Base-by-base conservation (phyloP, 2,329 filamentous ascomycete species). In the Exophiala mesophila region DNA sequence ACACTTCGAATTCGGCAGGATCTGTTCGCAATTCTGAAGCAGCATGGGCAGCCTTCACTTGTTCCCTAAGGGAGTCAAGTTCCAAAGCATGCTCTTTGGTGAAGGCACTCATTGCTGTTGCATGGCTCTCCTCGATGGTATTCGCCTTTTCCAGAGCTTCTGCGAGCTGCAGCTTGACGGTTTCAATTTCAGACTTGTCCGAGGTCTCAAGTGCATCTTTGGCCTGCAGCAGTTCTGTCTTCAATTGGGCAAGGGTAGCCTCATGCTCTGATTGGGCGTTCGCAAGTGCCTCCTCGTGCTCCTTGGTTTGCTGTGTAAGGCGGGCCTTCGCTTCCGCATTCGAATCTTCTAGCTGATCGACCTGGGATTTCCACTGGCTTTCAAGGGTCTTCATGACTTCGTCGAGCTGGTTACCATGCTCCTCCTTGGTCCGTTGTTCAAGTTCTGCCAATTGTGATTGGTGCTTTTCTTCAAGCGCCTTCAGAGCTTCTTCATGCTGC, bases 351-450 rank as follows among this genome's bases (percentile, higher is more conserved):
- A 51, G 33, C 15, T 43, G 43, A 12, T 45, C 45, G 13, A 51
- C 44, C 48, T 55, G 35, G 36, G 45, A 32, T 39, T 53, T 38
- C 49, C 54, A 39, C 45, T 41, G 32, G 40, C 24, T 44, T 45
- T 57, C 54, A 17, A 49, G 33, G 2, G 52, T 50, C 9, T 50
- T 49, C 39, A 57, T 41, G 24, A 57, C 50, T 23, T 51, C 39
- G 24, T 57, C 52, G 16, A 58, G 42, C 33, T 51, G 48, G 6
- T 26, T 23, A 20, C 43, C 45, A 33, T 51, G 39, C 16, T 39
- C 45, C 16, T 44, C 39, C 37, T 51, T 51, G 35, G 41, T 18
- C 28, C 37, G 53, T 26, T 13, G 45, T 36, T 38, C 21, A n/a
- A 58, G 29, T 15, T 49, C 45, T 13, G 37, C 45, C n/a, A 24